Conservation (phyloP, 1,284 basidiomycete genomes). For the Leccinum griseonigrum region DNA sequence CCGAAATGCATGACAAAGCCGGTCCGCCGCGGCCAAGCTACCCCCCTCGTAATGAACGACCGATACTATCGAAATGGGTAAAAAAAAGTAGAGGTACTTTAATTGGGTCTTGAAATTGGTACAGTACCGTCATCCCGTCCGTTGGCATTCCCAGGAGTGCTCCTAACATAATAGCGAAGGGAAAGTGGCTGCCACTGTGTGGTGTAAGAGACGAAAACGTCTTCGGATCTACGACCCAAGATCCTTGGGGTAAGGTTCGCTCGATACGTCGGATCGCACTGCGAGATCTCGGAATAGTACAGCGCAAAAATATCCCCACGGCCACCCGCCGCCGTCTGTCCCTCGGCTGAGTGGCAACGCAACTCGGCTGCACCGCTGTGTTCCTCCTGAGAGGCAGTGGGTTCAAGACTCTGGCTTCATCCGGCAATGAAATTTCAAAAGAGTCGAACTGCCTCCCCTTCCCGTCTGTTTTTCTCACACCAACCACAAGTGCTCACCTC, state of each 20-base stretch:
- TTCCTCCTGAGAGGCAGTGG: conserved; percentile 6
- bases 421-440: conserved; percentile 6
- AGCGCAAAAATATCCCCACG: conserved; percentile 6
- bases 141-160: background rate
- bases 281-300: conserved; percentile 19
- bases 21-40: conserved; percentile 14
- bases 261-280: conserved; percentile 10
- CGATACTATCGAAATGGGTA: conserved; percentile 11
- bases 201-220: conserved; percentile 5
- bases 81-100: conserved; percentile 4
- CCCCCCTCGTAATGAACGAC: conserved; percentile 26
- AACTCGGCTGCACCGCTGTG: conserved; percentile 17
- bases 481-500: background rate
- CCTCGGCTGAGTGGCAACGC: conserved; percentile 4
- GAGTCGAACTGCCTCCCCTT: background rate
- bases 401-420: conserved; percentile 2
- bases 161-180: conserved; percentile 3
- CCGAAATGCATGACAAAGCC: conserved; percentile 12
- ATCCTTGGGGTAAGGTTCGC: conserved; percentile 16
- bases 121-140: background rate
- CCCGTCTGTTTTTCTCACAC: conserved; percentile 14
- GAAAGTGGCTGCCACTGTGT: background rate
- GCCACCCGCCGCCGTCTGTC: conserved; percentile 3
- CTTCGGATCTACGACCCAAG: conserved; percentile 23
- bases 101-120: background rate